Percentiles rank a stretch among this genome's conserved stretches.
Conservation (phyloP, 2,329 filamentous ascomycete species). For the Penicillium digitatum region DNA sequence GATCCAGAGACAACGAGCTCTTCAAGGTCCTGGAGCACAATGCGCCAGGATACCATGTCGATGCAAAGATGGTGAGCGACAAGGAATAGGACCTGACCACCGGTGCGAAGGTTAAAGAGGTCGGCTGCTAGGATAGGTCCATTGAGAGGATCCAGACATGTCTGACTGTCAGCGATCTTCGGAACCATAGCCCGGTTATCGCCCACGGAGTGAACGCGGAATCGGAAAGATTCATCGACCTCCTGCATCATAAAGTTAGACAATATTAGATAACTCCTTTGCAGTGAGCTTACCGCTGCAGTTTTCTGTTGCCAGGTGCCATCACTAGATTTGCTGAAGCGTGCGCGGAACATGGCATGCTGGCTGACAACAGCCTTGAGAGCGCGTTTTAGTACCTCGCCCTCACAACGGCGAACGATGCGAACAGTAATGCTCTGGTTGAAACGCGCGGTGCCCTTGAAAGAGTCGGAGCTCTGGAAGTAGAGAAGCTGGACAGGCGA, state of each 20-base stretch:
- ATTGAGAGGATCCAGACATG: slow-evolving; percentile 31
- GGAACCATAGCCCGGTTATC: slow-evolving; percentile 24
- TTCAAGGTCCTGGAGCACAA: slow-evolving; percentile 37
- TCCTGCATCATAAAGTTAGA: slow-evolving; percentile 24
- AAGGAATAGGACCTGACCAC: slow-evolving; percentile 31
- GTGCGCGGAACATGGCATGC: slow-evolving; percentile 36
- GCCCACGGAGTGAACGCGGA: slow-evolving; percentile 27
- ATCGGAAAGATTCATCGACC: slow-evolving; percentile 31
- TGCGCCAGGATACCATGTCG: slow-evolving; percentile 36
- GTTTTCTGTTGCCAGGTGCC: slow-evolving; percentile 30
- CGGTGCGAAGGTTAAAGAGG: slow-evolving; percentile 36
- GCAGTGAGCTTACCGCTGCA: slow-evolving; percentile 19
- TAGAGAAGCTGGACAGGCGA: slow-evolving; percentile 37
- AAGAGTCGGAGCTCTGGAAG: slow-evolving; percentile 23
- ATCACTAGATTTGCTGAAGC: slow-evolving; percentile 21
- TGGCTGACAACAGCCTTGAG: slow-evolving; percentile 30
- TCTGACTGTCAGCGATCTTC: slow-evolving; percentile 31
- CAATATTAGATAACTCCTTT: neutral
- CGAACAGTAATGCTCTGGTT: slow-evolving; percentile 37
- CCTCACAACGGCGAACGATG: slow-evolving; percentile 25
- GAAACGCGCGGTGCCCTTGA: slow-evolving; percentile 27
- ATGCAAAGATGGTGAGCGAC: slow-evolving; percentile 30
- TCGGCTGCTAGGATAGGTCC: slow-evolving; percentile 40
- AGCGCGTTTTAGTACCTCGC: slow-evolving; percentile 25
- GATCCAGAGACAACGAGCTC: slow-evolving; percentile 34